These are phyloP conservation scores for Kodamaea hsintzibuensis DNA, from an alignment of 805 yeast genomes.

Conservation along the genomic window DNA sequence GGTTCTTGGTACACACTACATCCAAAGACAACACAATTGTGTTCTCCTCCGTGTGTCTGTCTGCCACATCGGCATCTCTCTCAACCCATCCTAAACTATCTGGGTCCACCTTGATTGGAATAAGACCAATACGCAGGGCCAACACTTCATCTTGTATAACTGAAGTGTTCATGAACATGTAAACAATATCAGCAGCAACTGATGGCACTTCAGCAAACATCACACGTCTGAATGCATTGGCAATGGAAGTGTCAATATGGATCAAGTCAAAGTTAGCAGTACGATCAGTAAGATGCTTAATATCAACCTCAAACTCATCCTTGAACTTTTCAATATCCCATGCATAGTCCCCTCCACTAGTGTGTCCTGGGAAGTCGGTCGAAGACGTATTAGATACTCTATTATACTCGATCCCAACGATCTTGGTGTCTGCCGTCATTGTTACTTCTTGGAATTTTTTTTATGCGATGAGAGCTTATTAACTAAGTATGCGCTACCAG, in stretches of 20 bases:
- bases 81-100: slow-evolving; percentile 87
- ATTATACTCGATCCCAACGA: slow-evolving; percentile 86
- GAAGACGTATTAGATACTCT: slow-evolving; percentile 87
- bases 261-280: slow-evolving; percentile 83
- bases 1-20: slow-evolving; percentile 81
- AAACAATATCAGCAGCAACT: slow-evolving; percentile 91
- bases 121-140: slow-evolving; percentile 91
- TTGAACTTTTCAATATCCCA: slow-evolving; percentile 88
- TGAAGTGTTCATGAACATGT: slow-evolving; percentile 89
- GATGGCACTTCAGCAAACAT: slow-evolving; percentile 97
- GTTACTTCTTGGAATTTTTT: neutral
- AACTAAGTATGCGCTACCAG: neutral
- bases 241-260: slow-evolving; percentile 86
- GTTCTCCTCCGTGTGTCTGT: slow-evolving; percentile 79
- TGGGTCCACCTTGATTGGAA: slow-evolving; percentile 90
- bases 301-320: slow-evolving; percentile 61
- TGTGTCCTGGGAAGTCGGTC: slow-evolving; percentile 91
- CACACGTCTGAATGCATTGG: slow-evolving; percentile 95
- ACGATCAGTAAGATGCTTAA: slow-evolving; percentile 65
- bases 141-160: slow-evolving; percentile 97
- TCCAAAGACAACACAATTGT: slow-evolving; percentile 83
- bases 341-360: slow-evolving; percentile 59
- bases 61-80: slow-evolving; percentile 57
- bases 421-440: slow-evolving; percentile 41
- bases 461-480: slow-evolving; percentile 1